Evolutionary conservation across 768 basidiomycete genomes (phyloP).

Genomic region (Boletellus ananiceps): DNA sequence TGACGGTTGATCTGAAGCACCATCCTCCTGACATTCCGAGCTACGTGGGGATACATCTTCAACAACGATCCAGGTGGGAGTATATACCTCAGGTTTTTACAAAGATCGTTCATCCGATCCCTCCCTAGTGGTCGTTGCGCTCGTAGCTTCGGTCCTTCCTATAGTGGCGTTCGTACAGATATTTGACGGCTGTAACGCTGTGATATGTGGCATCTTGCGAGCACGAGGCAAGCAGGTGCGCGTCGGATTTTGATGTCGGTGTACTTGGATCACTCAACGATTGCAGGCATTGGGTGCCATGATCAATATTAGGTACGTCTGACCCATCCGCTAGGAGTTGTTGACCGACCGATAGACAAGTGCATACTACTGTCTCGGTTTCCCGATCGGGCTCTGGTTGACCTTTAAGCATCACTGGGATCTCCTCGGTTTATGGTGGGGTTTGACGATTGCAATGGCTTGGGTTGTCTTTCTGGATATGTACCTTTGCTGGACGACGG

Average conservation of each 20-base stretch:
- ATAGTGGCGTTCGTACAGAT: conserved; percentile 76
- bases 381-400: conserved; percentile 78
- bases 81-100: neutral
- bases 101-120: neutral
- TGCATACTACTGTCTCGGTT: conserved; percentile 77
- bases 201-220: conserved; percentile 75
- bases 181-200: conserved; percentile 70
- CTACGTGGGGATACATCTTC: conserved; percentile 72
- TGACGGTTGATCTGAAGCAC: conserved; percentile 30
- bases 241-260: neutral
- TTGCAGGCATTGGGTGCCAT: conserved; percentile 67
- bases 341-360: conserved; percentile 26
- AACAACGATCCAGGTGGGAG: conserved; percentile 54
- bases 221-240: conserved; percentile 73
- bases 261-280: too few species aligned
- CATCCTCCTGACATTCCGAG: conserved; percentile 55
- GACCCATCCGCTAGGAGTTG: neutral
- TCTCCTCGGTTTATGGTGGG: conserved; percentile 81
- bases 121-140: conserved; percentile 15
- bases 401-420: conserved; percentile 58
- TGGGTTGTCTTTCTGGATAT: conserved; percentile 10
- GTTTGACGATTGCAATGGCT: conserved; percentile 51
- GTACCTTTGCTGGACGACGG: conserved; percentile 50
- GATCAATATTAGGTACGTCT: conserved; percentile 63
- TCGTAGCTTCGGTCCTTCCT: conserved; percentile 64